Evolutionary conservation across 2,329 filamentous ascomycete genomes (phyloP).

Genomic region (Monosporascus sp.): DNA sequence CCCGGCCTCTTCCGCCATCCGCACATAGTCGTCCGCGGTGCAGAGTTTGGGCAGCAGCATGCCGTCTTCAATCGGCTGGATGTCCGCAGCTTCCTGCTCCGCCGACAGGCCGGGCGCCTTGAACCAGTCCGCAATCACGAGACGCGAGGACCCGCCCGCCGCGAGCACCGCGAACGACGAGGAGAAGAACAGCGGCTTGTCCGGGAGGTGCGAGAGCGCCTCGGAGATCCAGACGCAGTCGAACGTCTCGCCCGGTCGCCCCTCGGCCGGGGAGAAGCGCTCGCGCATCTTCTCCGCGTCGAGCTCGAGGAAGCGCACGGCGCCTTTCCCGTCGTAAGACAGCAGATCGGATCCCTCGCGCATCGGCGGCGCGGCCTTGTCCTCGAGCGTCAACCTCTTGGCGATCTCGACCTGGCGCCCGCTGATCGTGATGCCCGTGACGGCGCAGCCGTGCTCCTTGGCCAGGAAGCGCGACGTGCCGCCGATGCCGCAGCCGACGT

Average conservation of each 20-base stretch:
- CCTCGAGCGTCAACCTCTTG: slow-evolving; percentile 39
- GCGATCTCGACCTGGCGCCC: slow-evolving; percentile 55
- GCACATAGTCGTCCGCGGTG: slow-evolving; percentile 47
- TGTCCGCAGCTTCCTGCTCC: slow-evolving; percentile 41
- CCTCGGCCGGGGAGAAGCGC: slow-evolving; percentile 34
- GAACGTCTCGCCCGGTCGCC: slow-evolving; percentile 27
- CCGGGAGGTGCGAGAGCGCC: slow-evolving; percentile 54
- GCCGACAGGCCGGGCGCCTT: slow-evolving; percentile 41
- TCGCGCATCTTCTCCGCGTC: slow-evolving; percentile 57
- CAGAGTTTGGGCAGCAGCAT: slow-evolving; percentile 56
- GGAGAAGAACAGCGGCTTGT: slow-evolving; percentile 53
- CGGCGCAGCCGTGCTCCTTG: slow-evolving; percentile 42
- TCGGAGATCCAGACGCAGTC: slow-evolving; percentile 59
- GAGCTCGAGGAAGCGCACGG: slow-evolving; percentile 50
- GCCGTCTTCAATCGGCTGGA: slow-evolving; percentile 56
- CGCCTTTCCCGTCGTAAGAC: slow-evolving; percentile 21
- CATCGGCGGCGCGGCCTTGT: slow-evolving; percentile 9
- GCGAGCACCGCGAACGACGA: slow-evolving; percentile 46
- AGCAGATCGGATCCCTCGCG: background rate
- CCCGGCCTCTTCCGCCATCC: slow-evolving; percentile 42
- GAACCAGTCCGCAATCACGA: slow-evolving; percentile 59
- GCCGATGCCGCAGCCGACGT: slow-evolving; percentile 57
- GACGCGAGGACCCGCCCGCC: slow-evolving; percentile 37
- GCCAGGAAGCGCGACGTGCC: slow-evolving; percentile 55
- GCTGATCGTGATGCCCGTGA: slow-evolving; percentile 58